Evolutionary conservation across 2,329 filamentous ascomycete genomes (phyloP), one percentile per base, ranked within the genome.

Genomic region (Penicillium sp.): DNA sequence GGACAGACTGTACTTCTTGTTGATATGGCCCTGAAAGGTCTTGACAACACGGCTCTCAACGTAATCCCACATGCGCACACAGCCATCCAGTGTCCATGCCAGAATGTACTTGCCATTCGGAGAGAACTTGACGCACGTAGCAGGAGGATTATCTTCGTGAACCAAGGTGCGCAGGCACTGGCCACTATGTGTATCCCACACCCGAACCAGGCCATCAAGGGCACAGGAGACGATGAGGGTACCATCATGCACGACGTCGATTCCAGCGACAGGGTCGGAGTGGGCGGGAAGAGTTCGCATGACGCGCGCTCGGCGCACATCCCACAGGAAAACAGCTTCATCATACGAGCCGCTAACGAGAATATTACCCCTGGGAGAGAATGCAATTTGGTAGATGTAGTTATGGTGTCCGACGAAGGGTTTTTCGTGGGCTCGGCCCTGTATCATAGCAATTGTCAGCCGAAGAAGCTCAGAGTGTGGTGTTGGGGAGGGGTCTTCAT

Each of bases 321-420:
- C 92, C 92, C 92, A 98, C 4, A 98, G 67, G 49, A 95, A 95
- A 0, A 98, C 87, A 3, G 92, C 92, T 69, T 98, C 92, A 52
- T 98, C 92, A 65, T 95, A 96, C 48, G 85, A 93, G 9, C 92
- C 92, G 50, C 85, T 93, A 11, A 89, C 92, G 22, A 98, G 76
- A 59, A 96, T 95, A 59, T 98, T 98, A 15, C 92, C 92, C 63
- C 95, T 96, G 1, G 92, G 92, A n/a, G 86, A 90, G 64, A 96
- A 96, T 4, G 89, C 88, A 22, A 98, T 72, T 34, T 84, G 87
- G 66, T 94, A 95, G 20, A 98, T 82, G 64, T 96, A 96, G 65
- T 93, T 96, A 64, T 95, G 88, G 56, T 98, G 92, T 2, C 92
- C 90, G 15, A 84, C 73, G 49, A 96, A 71, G 1, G 76, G 73